phyloP scores from a whole-genome alignment of 2,329 filamentous ascomycete species.

The Colletotrichum orbiculare region DNA sequence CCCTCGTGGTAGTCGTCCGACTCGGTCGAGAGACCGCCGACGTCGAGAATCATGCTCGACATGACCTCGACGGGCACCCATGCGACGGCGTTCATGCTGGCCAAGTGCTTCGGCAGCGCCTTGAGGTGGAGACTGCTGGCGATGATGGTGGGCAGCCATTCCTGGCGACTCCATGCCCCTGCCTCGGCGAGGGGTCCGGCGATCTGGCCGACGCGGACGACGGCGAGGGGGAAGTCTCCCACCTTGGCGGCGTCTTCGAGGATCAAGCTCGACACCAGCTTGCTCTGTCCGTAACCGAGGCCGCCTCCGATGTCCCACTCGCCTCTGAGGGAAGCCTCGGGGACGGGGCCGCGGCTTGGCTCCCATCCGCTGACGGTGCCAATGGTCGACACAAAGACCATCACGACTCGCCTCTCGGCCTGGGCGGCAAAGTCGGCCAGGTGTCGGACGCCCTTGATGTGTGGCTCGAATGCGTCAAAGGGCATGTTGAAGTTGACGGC shows the following conservation, averaged over 20 bases:
- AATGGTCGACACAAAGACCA: constrained; percentile 36
- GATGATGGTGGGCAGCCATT: constrained; percentile 35
- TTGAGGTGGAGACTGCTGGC: constrained; percentile 61
- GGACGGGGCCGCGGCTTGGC: constrained; percentile 15
- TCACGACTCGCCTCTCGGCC: constrained; percentile 15
- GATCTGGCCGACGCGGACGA: constrained; percentile 36
- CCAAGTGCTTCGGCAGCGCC: constrained; percentile 57
- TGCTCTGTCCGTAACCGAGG: constrained; percentile 35
- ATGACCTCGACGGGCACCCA: constrained; percentile 66
- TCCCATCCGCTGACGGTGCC: constrained; percentile 30
- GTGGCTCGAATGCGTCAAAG: constrained; percentile 59
- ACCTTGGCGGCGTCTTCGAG: constrained; percentile 28
- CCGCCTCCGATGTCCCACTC: constrained; percentile 11
- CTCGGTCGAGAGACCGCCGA: constrained; percentile 44
- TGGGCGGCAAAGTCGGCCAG: constrained; percentile 48
- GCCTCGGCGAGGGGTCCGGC: constrained; percentile 27
- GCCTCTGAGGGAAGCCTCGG: constrained; percentile 14
- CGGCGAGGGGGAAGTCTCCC: constrained; percentile 22
- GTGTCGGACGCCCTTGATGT: constrained; percentile 61
- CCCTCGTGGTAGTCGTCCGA: constrained; percentile 26
- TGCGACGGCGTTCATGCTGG: constrained; percentile 56
- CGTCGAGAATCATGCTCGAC: constrained; percentile 58
- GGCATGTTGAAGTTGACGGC: constrained; percentile 64
- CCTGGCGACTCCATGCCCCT: constrained; percentile 34
- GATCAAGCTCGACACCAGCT: constrained; percentile 29